Conservation (phyloP, 257 asterid species). For the Fraxinus cuspidata region DNA sequence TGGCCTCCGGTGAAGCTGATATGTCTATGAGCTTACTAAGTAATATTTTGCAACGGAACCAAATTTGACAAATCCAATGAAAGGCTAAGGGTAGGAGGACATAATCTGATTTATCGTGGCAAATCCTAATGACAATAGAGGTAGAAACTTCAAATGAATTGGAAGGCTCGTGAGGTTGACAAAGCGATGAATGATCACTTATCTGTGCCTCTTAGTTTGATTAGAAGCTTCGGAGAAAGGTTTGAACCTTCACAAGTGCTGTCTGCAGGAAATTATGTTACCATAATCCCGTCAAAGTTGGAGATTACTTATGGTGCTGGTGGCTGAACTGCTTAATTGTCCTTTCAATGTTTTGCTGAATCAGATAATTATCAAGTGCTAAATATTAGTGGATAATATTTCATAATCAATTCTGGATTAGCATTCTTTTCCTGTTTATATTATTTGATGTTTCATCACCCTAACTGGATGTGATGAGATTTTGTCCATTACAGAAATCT, state of each 20-base stretch:
- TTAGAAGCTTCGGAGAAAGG: slow-evolving; percentile 22
- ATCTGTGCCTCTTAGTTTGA: slow-evolving; percentile 4
- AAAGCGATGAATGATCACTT: too few species aligned
- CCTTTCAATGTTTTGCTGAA: slow-evolving; percentile 9
- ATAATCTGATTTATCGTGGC: slow-evolving; percentile 16
- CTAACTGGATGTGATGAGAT: slow-evolving; percentile 34
- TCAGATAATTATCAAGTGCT: slow-evolving; percentile 18
- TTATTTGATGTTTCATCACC: slow-evolving; percentile 38
- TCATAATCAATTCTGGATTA: slow-evolving; percentile 21
- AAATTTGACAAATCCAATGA: slow-evolving; percentile 6
- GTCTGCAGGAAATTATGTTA: slow-evolving; percentile 12
- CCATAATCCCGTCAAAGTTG: not conserved
- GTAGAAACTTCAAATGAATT: slow-evolving; percentile 15
- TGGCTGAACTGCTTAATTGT: slow-evolving; percentile 13
- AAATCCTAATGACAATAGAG: slow-evolving; percentile 9
- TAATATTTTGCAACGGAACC: not conserved
- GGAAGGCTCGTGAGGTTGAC: slow-evolving; percentile 2
- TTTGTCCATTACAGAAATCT: slow-evolving; percentile 52
- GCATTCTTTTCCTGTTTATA: slow-evolving; percentile 30
- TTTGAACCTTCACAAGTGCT: slow-evolving; percentile 19
- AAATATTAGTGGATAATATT: slow-evolving; percentile 21
- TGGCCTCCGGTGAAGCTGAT: slow-evolving; percentile 26
- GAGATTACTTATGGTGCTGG: not conserved
- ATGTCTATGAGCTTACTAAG: slow-evolving; percentile 29
- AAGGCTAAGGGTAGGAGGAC: slow-evolving; percentile 22